A percentile compares a stretch with the other conserved stretches of the same genome.
Evolutionary conservation across 2,329 filamentous ascomycete genomes (phyloP).

Genomic region (Phoma sp.): DNA sequence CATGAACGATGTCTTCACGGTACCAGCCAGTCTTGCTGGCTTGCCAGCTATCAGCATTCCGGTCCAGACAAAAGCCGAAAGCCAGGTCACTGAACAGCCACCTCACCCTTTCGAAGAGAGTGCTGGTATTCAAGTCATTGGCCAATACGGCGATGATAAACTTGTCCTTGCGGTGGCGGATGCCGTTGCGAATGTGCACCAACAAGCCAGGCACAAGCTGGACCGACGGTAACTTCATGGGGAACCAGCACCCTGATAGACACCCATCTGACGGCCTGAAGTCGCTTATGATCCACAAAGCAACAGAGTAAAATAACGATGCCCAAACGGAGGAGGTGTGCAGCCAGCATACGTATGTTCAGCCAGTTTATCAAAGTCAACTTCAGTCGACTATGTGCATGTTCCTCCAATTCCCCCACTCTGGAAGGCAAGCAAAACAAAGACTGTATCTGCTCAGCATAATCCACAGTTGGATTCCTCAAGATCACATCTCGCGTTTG

Average conservation of each 20-base stretch:
- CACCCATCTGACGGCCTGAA: not conserved
- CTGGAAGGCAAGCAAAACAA: not conserved
- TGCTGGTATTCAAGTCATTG: conserved; percentile 76
- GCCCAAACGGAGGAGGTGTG: not conserved
- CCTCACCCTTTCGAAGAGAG: conserved; percentile 35
- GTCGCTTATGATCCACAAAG: not conserved
- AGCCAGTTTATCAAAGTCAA: not conserved
- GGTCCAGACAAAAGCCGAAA: conserved; percentile 52
- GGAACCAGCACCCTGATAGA: conserved; percentile 4
- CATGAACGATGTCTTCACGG: conserved; percentile 94
- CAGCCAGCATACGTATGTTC: not conserved
- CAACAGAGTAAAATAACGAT: not conserved
- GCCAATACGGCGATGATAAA: conserved; percentile 80
- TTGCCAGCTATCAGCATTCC: conserved; percentile 89
- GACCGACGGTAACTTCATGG: conserved; percentile 24
- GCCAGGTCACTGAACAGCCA: conserved; percentile 37
- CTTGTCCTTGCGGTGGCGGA: conserved; percentile 67
- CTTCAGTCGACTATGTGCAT: not conserved
- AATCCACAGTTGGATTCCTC: too few species aligned
- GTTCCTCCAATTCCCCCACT: not conserved
- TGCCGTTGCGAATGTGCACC: conserved; percentile 22
- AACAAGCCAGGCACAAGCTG: conserved; percentile 5
- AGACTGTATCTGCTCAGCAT: not conserved
- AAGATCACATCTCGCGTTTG: not conserved
- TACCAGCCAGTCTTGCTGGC: conserved; percentile 91